Evolutionary conservation across 2,329 filamentous ascomycete genomes (phyloP), one percentile per base, ranked within the genome.

Genomic region (Clonostachys solani): DNA sequence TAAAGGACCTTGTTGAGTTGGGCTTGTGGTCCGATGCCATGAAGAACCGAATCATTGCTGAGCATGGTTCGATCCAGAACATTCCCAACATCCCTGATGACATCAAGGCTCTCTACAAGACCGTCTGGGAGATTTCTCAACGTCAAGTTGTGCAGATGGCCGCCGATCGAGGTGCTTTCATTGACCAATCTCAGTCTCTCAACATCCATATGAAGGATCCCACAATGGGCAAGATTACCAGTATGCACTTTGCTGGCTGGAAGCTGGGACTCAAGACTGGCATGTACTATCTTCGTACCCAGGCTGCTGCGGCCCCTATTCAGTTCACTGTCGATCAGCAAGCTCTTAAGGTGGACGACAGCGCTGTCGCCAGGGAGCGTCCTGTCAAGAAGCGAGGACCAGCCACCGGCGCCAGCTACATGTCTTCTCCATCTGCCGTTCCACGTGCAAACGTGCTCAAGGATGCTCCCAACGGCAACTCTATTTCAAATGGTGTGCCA

Each of bases 191-290:
- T 44, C 94, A 99, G 72, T 97, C 92, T 12, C 84, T 99, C 60
- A 99, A 99, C 80, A 97, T 99, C 58, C 94, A 99, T 78, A 91
- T 99, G 86, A 95, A 95, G 71, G 92, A 97, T 63, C 94, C 94
- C 40, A 96, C 92, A 45, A 97, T 99, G 92, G 94, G 94, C 73
- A 99, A 99, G 81, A 96, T 99, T 69, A 99, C 94, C 50, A 94
- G 87, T 68, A 99, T 99, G 94, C 94, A 99, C 77, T 99, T 99
- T 65, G 83, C 94, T 43, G 94, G 94, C 60, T 99, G 94, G 94
- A 99, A 97, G 80, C 85, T 97, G 56, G 94, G 94, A 62, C 83
- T 99, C 58, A 99, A 99, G 87, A 99, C 94, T 35, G 94, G 94
- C 76, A 97, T 99, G 94, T 99, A 99, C 84, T 99, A 99, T 73